Evolutionary conservation across 2,329 filamentous ascomycete genomes (phyloP).

Genomic region (Neophaeococcomyces aloes): DNA sequence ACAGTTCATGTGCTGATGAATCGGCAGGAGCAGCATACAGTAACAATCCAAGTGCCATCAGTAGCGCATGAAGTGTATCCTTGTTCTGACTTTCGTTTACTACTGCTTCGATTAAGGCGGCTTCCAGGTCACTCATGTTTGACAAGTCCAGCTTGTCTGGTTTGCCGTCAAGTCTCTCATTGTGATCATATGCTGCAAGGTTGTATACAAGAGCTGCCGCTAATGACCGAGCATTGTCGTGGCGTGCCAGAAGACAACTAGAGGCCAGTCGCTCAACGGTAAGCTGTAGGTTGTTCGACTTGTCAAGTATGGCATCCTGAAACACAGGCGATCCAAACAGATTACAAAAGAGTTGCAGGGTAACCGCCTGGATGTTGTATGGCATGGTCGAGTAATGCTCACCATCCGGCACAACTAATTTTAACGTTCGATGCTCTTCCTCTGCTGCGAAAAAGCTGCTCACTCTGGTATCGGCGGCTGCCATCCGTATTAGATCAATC

Average conservation of each 20-base stretch:
- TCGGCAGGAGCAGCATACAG: conserved; percentile 55
- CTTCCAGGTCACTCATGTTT: conserved; percentile 58
- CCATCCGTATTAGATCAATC: conserved; percentile 72
- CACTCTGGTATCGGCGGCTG: conserved; percentile 65
- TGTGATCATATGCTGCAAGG: conserved; percentile 59
- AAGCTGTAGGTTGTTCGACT: conserved; percentile 26
- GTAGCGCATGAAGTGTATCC: conserved; percentile 66
- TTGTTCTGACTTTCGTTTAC: conserved; percentile 39
- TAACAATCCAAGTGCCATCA: conserved; percentile 66
- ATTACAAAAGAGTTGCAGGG: conserved; percentile 74
- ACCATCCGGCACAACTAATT: conserved; percentile 43
- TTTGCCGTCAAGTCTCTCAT: conserved; percentile 48
- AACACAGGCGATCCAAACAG: conserved; percentile 69
- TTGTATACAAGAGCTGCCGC: conserved; percentile 80
- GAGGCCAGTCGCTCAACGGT: conserved; percentile 54
- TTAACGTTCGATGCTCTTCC: conserved; percentile 50
- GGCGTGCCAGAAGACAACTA: conserved; percentile 66
- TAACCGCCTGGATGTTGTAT: conserved; percentile 73
- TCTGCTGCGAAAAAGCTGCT: conserved; percentile 79
- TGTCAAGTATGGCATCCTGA: conserved; percentile 36
- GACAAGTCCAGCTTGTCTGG: conserved; percentile 44
- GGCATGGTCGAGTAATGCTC: conserved; percentile 51
- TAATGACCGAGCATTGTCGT: conserved; percentile 67
- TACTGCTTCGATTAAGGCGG: conserved; percentile 68
- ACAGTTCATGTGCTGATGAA: conserved; percentile 70